Evolutionary conservation across 163 green algal species (phyloP).

Genomic region (Trebouxiophyceae sp.): DNA sequence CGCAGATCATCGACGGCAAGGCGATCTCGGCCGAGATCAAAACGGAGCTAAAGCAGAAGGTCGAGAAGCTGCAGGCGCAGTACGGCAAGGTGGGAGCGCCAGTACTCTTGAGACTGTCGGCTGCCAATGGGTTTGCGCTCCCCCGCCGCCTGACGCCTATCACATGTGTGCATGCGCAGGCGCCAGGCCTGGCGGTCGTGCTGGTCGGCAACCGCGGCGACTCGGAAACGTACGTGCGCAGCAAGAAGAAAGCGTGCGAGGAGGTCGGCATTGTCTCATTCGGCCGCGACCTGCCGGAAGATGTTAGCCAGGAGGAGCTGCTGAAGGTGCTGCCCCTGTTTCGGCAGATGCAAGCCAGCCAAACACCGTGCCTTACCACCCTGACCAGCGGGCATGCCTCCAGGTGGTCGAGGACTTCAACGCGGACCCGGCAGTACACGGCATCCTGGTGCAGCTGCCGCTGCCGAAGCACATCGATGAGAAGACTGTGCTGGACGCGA

Average conservation of each 20-base stretch:
- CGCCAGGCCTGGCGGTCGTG: constrained; percentile 85
- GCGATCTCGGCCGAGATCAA: constrained; percentile 74
- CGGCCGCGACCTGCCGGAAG: constrained; percentile 66
- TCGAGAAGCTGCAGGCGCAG: constrained; percentile 55
- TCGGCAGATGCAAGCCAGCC: too few relatives aligned
- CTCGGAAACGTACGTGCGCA: constrained; percentile 88
- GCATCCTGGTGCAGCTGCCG: constrained; percentile 96
- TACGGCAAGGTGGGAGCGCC: constrained; percentile 43
- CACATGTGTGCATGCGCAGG: constrained; percentile 23
- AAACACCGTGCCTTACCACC: too few relatives aligned
- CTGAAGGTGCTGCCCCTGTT: constrained; percentile 32
- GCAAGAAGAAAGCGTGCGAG: constrained; percentile 84
- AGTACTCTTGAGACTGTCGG: too few relatives aligned
- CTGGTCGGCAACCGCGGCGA: constrained; percentile 86
- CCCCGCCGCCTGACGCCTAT: background rate
- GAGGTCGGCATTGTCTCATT: constrained; percentile 83
- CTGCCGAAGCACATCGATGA: constrained; percentile 93
- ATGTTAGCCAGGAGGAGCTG: constrained; percentile 66
- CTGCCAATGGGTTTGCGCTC: background rate
- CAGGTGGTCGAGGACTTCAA: constrained; percentile 77
- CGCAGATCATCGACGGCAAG: constrained; percentile 88
- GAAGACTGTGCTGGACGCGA: constrained; percentile 78
- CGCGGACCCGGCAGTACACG: constrained; percentile 81
- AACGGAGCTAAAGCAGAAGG: constrained; percentile 64
- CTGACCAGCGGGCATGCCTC: background rate